Base-by-base conservation (phyloP, 2,329 filamentous ascomycete genomes). In the Coniochaeta sp. region DNA sequence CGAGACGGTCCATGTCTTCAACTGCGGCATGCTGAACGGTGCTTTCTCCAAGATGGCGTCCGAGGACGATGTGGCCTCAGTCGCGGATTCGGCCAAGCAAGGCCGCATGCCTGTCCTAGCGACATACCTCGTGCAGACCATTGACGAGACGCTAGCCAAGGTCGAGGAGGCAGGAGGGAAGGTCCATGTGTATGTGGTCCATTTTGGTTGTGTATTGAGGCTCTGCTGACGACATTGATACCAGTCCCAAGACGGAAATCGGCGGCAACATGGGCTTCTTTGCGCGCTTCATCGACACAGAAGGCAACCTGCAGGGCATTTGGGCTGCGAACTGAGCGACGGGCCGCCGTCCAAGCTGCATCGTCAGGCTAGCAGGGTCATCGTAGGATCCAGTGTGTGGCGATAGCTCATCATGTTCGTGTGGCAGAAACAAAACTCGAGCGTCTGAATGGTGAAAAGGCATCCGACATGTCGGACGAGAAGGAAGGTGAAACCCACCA, bases 231-330 rank as follows among this genome's bases (percentile, higher is more conserved):
- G 47, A 2, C 7, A n/a, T 30, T n/a, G 14, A 6, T 14, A 12
- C 30, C 57, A 75, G 74, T 26, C 69, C 70, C 28, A 76, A 75
- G 67, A 75, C 71, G 4, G 66, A 65, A 22, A 72, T 74, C 60
- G 70, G 68, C 24, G 67, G 65, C 14, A 65, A 63, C 14, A 73
- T 72, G 71, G 74, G 73, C 0, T 68, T 64, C 60, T 72, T 71
- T 61, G 72, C 72, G 38, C 69, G 72, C 2, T 69, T 75, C 44
- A 64, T 75, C 55, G 73, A 76, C 61, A 68, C 68, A 10, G 74
- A 77, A 65, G 73, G 71, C n/a, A 75, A 76, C 61, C 62, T 55
- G 30, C 30, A 34, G 10, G 54, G 30, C n/a, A 55, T 55, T 10
- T 55, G 54, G 54, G 54, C 54, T 14, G 26, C 47, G 8, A 28